phyloP scores from a whole-genome alignment of 169 alveolate species.

The Cryptosporidium ubiquitum region DNA sequence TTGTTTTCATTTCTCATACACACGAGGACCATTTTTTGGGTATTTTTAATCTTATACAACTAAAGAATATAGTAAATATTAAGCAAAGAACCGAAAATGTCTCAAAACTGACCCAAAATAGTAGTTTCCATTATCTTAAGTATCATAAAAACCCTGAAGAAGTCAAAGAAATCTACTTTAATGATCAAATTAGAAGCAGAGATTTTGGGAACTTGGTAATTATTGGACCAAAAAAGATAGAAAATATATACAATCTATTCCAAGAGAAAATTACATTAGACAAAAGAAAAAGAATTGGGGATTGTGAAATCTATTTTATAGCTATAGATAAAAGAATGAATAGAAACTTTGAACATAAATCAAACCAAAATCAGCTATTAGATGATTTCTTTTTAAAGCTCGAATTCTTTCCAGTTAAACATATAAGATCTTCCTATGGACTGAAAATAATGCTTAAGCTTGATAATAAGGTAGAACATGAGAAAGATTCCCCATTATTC shows the following conservation, averaged over 20 bases:
- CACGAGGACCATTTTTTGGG: slow-evolving; percentile 91
- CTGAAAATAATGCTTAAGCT: slow-evolving; percentile 84
- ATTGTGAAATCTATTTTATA: neutral
- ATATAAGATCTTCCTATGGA: slow-evolving; percentile 79
- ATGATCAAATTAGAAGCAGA: neutral
- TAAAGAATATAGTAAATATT: slow-evolving; percentile 77
- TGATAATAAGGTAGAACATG: slow-evolving; percentile 73
- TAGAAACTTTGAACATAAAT: slow-evolving; percentile 13
- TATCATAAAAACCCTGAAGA: slow-evolving; percentile 26
- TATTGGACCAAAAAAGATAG: slow-evolving; percentile 58
- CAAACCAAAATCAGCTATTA: slow-evolving; percentile 39
- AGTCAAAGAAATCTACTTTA: slow-evolving; percentile 5
- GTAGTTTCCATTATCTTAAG: neutral
- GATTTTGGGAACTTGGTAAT: slow-evolving; percentile 3
- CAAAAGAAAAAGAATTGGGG: neutral
- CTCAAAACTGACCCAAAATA: slow-evolving; percentile 44
- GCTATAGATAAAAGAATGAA: slow-evolving; percentile 37
- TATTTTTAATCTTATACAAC: slow-evolving; percentile 78
- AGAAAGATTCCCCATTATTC: slow-evolving; percentile 27
- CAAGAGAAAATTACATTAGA: neutral
- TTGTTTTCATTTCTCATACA: slow-evolving; percentile 85
- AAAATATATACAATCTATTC: slow-evolving; percentile 6
- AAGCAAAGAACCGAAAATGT: slow-evolving; percentile 48
- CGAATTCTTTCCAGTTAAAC: slow-evolving; percentile 72
- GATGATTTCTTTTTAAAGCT: slow-evolving; percentile 13